A percentile compares a stretch with the other conserved stretches of the same genome.
phyloP scores from a whole-genome alignment of 129 eudicot genomes.

The Lonicera japonica region DNA sequence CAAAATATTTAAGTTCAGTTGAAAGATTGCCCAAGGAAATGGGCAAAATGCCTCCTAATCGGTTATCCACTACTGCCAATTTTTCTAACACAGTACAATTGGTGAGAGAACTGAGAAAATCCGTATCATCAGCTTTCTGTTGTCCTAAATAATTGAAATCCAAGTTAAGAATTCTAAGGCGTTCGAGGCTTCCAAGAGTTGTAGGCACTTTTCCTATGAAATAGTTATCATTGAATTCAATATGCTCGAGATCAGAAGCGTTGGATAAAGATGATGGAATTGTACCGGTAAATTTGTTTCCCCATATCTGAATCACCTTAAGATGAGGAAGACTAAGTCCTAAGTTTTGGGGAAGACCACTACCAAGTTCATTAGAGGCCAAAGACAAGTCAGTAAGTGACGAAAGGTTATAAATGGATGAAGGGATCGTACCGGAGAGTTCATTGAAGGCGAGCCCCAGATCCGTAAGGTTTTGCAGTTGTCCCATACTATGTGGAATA shows the following conservation, averaged over 20 bases:
- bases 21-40: constrained; percentile 15
- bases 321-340: background rate
- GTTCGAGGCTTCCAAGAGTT: background rate
- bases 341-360: background rate
- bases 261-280: constrained; percentile 10
- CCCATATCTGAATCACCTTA: background rate
- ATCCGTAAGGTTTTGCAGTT: constrained; percentile 2
- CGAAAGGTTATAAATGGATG: constrained; percentile 2
- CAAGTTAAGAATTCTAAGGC: background rate
- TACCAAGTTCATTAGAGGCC: background rate
- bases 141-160: background rate
- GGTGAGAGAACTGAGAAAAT: background rate
- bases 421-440: constrained; percentile 26
- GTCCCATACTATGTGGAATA: constrained; percentile 18
- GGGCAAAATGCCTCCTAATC: constrained; percentile 22
- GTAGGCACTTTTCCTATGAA: background rate
- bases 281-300: constrained; percentile 1
- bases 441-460: constrained; percentile 3
- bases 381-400: background rate
- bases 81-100: constrained; percentile 10
- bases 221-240: background rate
- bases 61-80: background rate
- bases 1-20: background rate
- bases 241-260: background rate
- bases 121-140: background rate